Evolutionary conservation across 192 early-diverging fungal genomes (phyloP).

Genomic region (Anaeromyces robustus): DNA sequence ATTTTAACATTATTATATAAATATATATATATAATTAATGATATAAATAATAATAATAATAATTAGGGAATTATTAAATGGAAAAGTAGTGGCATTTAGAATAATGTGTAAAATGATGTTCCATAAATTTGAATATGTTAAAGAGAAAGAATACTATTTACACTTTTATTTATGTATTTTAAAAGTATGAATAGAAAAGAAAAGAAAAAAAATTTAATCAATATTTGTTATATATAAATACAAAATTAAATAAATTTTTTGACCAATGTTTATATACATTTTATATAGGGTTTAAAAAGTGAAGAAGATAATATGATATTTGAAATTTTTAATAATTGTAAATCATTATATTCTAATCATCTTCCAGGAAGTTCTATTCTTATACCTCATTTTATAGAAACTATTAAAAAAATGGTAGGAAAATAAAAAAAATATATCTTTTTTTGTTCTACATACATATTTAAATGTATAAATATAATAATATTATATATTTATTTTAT

Average conservation of each 20-base stretch:
- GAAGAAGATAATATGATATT: slow-evolving; percentile 37
- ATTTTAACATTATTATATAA: background rate
- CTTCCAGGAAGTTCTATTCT: slow-evolving; percentile 54
- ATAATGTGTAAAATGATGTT: slow-evolving; percentile 63
- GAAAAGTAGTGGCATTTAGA: slow-evolving; percentile 48
- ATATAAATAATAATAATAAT: background rate
- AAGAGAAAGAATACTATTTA: slow-evolving; percentile 32
- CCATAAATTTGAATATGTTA: slow-evolving; percentile 46
- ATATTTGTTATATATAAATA: too few species aligned
- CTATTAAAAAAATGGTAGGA: slow-evolving; percentile 39
- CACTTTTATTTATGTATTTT: slow-evolving; percentile 56
- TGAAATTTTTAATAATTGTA: slow-evolving; percentile 51
- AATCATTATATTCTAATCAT: slow-evolving; percentile 41
- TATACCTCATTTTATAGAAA: slow-evolving; percentile 42
- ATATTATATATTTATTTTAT: too few species aligned
- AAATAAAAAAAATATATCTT: too few species aligned
- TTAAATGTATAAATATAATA: too few species aligned
- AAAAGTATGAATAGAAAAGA: slow-evolving; percentile 25
- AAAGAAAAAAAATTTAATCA: background rate
- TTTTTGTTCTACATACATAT: too few species aligned
- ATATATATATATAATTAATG: background rate
- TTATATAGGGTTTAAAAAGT: slow-evolving; percentile 30
- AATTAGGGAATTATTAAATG: slow-evolving; percentile 40
- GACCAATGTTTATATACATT: background rate
- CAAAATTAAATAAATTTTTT: too few species aligned